Evolutionary conservation across 768 basidiomycete genomes (phyloP).

Genomic region (Cubamyces lactineus): DNA sequence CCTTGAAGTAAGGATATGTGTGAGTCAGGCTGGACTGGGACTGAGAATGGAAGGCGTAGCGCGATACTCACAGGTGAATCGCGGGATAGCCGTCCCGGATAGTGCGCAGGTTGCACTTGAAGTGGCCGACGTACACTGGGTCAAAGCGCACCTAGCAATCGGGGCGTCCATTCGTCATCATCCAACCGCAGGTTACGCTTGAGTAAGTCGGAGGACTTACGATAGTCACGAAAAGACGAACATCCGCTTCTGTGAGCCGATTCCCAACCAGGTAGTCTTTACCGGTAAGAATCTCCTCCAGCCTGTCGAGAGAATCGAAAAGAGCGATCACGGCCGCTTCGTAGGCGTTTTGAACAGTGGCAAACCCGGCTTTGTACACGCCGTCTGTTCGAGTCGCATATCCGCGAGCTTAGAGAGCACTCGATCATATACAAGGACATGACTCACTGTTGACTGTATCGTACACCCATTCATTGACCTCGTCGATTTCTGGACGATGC

Average conservation of each 20-base stretch:
- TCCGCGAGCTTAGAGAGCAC: no score
- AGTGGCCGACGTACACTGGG: slow-evolving; percentile 86
- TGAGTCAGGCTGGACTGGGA: neutral
- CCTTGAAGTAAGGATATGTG: slow-evolving; percentile 36
- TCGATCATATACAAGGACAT: neutral
- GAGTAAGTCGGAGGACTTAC: slow-evolving; percentile 45
- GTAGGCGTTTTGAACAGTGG: slow-evolving; percentile 80
- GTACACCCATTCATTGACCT: slow-evolving; percentile 85
- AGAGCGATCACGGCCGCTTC: slow-evolving; percentile 74
- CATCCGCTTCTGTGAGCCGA: slow-evolving; percentile 79
- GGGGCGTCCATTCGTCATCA: neutral
- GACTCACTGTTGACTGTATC: slow-evolving; percentile 78
- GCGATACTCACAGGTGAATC: slow-evolving; percentile 55
- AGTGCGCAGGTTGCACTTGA: slow-evolving; percentile 89
- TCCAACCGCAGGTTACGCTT: no score
- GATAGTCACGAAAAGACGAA: slow-evolving; percentile 89
- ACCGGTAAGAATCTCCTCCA: slow-evolving; percentile 75
- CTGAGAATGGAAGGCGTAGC: neutral
- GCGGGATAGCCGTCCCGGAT: slow-evolving; percentile 88
- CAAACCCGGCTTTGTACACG: slow-evolving; percentile 90
- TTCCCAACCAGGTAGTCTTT: slow-evolving; percentile 87
- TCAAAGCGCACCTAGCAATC: slow-evolving; percentile 77
- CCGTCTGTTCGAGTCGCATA: slow-evolving; percentile 52
- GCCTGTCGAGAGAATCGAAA: slow-evolving; percentile 77
- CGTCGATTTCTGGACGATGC: slow-evolving; percentile 77